Conservation (phyloP, 164 flowering plant species). For the Macadamia integrifolia region DNA sequence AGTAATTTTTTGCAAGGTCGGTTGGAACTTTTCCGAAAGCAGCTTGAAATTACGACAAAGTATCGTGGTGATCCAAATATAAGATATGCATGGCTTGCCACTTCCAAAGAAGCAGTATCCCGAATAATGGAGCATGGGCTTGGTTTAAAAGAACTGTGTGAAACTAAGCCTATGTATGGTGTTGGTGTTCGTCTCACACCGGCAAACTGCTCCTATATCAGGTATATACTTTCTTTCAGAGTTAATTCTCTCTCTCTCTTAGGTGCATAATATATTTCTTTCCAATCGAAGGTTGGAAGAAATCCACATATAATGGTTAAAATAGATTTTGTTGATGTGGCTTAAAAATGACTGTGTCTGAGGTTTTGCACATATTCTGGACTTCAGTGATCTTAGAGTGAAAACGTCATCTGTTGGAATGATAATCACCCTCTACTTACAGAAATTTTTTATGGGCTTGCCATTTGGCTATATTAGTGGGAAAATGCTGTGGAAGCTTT, state of each 20-base stretch:
- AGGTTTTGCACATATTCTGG: no score
- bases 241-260: no score
- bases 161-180: constrained; percentile 39
- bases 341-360: no score
- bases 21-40: constrained; percentile 63
- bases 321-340: no score
- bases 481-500: no score
- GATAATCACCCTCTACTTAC: no score
- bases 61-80: constrained; percentile 79
- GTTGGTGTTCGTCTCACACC: constrained; percentile 73
- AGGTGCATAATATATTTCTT: no score
- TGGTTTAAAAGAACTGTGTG: constrained; percentile 33
- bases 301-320: background rate
- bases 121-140: constrained; percentile 61
- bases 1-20: constrained; percentile 32
- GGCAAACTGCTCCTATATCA: constrained; percentile 36
- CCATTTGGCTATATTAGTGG: no score
- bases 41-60: constrained; percentile 53
- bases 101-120: constrained; percentile 39
- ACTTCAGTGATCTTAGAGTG: no score
- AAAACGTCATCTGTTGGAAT: no score
- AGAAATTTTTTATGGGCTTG: no score
- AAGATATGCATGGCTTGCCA: constrained; percentile 77
- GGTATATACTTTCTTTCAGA: constrained; percentile 32
- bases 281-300: no score